phyloP scores from a whole-genome alignment of 257 asterid species.

The Solanum boliviense region DNA sequence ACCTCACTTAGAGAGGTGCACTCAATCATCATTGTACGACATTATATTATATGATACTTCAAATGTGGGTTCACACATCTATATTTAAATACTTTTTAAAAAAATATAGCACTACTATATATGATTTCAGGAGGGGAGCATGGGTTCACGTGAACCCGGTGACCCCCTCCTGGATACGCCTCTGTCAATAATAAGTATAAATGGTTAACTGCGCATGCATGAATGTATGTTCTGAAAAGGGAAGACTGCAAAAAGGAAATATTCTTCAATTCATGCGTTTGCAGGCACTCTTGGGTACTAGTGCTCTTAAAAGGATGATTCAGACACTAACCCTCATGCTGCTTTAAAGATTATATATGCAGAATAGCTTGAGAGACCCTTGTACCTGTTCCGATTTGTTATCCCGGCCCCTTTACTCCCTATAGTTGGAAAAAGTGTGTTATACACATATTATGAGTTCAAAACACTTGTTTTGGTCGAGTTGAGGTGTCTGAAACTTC shows the following conservation, averaged over 20 bases:
- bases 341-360: background rate
- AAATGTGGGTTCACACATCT: too few species aligned
- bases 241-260: background rate
- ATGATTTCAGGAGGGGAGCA: too few species aligned
- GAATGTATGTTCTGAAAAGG: background rate
- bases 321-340: background rate
- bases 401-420: background rate
- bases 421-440: background rate
- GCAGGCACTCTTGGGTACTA: background rate
- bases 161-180: too few species aligned
- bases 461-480: background rate
- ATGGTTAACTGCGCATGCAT: background rate
- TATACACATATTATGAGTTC: background rate
- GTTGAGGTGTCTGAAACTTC: background rate
- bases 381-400: background rate
- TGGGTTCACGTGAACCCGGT: too few species aligned
- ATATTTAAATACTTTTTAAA: too few species aligned
- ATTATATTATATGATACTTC: too few species aligned
- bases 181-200: background rate
- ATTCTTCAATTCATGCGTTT: background rate
- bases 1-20: too few species aligned
- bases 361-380: background rate
- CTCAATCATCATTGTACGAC: too few species aligned
- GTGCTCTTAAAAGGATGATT: background rate
- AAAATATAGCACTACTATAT: too few species aligned